A percentile compares a stretch with the other conserved stretches of the same genome.
These are phyloP conservation scores for Funneliformis geosporum DNA, from an alignment of 192 early-diverging fungal genomes.

Conservation along the genomic window DNA sequence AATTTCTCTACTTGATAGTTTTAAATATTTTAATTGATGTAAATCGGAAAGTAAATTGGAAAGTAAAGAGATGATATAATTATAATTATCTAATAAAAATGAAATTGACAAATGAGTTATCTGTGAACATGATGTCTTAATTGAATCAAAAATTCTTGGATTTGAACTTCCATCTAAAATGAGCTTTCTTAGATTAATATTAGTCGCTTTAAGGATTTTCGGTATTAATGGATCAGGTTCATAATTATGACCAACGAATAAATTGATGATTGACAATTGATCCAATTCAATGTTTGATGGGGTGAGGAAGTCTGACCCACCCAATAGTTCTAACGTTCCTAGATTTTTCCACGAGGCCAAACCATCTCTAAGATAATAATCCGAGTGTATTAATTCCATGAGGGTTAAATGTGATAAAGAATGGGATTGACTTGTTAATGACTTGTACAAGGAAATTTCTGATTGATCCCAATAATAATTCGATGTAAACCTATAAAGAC, in stretches of 20 bases:
- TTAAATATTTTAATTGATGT: background rate
- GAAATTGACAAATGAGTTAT: background rate
- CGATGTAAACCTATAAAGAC: background rate
- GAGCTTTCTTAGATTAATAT: background rate
- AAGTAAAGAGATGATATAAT: background rate
- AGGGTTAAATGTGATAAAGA: background rate
- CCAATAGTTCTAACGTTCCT: background rate
- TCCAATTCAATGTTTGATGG: background rate
- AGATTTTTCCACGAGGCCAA: background rate
- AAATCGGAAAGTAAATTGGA: background rate
- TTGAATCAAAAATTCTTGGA: background rate
- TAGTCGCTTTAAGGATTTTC: background rate
- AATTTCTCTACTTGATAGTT: background rate
- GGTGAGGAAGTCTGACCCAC: background rate
- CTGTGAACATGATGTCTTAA: background rate
- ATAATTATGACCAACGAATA: background rate
- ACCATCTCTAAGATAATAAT: background rate
- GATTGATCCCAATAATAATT: background rate
- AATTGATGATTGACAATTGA: background rate
- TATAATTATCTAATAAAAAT: background rate
- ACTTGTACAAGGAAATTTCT: background rate
- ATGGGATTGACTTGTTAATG: background rate
- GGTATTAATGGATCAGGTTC: background rate
- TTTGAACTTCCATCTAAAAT: background rate
- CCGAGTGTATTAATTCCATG: background rate